These are phyloP conservation scores for Hypoxylon sp. DNA, from an alignment of 2,329 filamentous ascomycete species.

Conservation along the genomic window DNA sequence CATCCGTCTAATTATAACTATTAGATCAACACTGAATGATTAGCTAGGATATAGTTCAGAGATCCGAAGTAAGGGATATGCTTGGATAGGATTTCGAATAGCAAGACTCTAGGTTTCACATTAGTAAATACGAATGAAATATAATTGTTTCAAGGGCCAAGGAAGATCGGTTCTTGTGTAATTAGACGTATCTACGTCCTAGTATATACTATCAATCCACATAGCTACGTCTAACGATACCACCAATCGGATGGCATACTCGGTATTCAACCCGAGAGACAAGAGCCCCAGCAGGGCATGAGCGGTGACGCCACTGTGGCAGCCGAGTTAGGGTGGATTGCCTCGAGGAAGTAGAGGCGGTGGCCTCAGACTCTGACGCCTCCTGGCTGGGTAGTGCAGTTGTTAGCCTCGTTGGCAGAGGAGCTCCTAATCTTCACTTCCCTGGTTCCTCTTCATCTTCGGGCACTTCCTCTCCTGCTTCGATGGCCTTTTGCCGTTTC, in stretches of 20 bases:
- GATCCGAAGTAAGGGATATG: conserved; percentile 14
- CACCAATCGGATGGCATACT: not conserved
- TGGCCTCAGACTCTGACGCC: not conserved
- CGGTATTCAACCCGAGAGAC: not conserved
- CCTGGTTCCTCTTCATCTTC: conserved; percentile 59
- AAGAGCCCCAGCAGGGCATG: not conserved
- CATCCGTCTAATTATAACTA: not conserved
- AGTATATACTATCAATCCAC: conserved; percentile 10
- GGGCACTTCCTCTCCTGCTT: conserved; percentile 65
- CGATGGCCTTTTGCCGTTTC: conserved; percentile 68
- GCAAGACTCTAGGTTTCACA: conserved; percentile 9
- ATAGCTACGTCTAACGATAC: conserved; percentile 8
- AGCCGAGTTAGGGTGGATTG: not conserved
- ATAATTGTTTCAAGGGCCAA: conserved; percentile 8
- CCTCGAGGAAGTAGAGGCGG: not conserved
- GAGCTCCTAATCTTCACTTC: conserved; percentile 32
- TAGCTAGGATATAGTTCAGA: not conserved
- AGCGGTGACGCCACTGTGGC: not conserved
- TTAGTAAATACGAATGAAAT: conserved; percentile 11
- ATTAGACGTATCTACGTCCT: not conserved
- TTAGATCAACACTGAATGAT: not conserved
- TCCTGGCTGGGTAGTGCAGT: not conserved
- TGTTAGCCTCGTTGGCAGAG: not conserved
- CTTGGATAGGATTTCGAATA: not conserved
- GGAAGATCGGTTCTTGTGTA: conserved; percentile 14